Percentiles rank a stretch among this genome's conserved stretches.
Conservation (phyloP, 139 green algal genomes). For the Cymbomonas tetramitiformis region DNA sequence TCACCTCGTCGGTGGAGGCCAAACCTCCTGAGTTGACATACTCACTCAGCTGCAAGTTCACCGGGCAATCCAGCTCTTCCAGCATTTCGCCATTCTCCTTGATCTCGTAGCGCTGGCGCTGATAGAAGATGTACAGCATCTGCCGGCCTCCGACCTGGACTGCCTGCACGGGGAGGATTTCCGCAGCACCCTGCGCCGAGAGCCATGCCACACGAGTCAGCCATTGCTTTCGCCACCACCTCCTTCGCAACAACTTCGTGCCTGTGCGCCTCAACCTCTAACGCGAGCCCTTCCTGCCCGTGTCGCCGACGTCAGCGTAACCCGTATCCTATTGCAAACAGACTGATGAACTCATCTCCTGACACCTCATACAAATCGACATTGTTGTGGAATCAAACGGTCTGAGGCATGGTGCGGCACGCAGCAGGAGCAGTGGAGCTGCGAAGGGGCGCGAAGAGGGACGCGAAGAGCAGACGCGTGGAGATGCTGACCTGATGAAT, state of each 20-base stretch:
- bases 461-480: too few relatives aligned
- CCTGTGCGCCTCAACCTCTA: background rate
- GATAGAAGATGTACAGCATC: constrained; percentile 19
- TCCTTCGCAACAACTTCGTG: constrained; percentile 17
- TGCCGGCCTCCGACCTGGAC: background rate
- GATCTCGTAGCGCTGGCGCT: constrained; percentile 20
- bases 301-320: too few relatives aligned
- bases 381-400: too few relatives aligned
- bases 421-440: too few relatives aligned
- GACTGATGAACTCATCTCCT: too few relatives aligned
- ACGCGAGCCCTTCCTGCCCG: too few relatives aligned
- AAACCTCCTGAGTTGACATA: constrained; percentile 7
- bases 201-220: constrained; percentile 3
- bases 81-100: constrained; percentile 6
- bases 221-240: background rate
- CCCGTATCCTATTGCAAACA: too few relatives aligned
- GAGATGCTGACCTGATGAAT: too few relatives aligned
- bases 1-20: background rate
- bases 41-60: background rate
- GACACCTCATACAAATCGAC: too few relatives aligned
- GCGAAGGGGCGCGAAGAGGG: too few relatives aligned
- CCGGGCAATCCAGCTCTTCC: constrained; percentile 3
- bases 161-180: constrained; percentile 6
- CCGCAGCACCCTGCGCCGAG: constrained; percentile 15
- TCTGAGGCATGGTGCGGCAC: too few relatives aligned